These are phyloP conservation scores for Neolentinus lepideus DNA, from an alignment of 1,284 basidiomycete species.

Conservation along the genomic window DNA sequence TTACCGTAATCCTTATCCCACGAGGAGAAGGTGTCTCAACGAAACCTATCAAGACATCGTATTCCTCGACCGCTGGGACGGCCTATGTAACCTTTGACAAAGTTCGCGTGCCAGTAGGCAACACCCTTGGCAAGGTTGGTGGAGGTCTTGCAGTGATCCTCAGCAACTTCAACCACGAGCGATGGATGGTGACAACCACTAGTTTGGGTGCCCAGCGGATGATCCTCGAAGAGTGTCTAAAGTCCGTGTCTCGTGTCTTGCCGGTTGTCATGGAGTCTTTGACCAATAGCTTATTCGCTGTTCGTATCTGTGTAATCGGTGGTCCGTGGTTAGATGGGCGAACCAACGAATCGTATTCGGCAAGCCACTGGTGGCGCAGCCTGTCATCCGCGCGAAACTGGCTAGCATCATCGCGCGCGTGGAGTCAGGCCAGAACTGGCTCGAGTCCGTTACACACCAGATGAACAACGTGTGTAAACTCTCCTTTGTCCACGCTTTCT, in stretches of 20 bases:
- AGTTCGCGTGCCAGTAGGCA: slow-evolving; percentile 78
- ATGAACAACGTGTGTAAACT: slow-evolving; percentile 77
- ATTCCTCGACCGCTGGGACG: slow-evolving; percentile 82
- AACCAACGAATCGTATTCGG: slow-evolving; percentile 83
- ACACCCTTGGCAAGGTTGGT: slow-evolving; percentile 84
- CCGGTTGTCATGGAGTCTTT: not conserved
- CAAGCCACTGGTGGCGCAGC: slow-evolving; percentile 82
- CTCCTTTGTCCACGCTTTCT: not conserved
- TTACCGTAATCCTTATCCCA: slow-evolving; percentile 84
- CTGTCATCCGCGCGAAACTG: slow-evolving; percentile 88
- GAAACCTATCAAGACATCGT: slow-evolving; percentile 87
- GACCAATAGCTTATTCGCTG: not conserved
- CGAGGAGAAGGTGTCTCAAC: slow-evolving; percentile 80
- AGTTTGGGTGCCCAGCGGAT: slow-evolving; percentile 66
- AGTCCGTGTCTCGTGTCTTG: slow-evolving; percentile 32
- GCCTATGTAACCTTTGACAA: slow-evolving; percentile 92
- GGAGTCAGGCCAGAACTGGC: slow-evolving; percentile 85
- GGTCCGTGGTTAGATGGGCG: slow-evolving; percentile 76
- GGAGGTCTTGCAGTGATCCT: slow-evolving; percentile 83
- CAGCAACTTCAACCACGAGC: slow-evolving; percentile 82
- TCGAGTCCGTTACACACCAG: slow-evolving; percentile 85
- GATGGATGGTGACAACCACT: slow-evolving; percentile 79
- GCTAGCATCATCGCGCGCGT: slow-evolving; percentile 86
- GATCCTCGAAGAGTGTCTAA: slow-evolving; percentile 75
- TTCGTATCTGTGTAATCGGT: no score